These are phyloP conservation scores for Ramaria sp. DNA, from an alignment of 768 basidiomycete genomes.

Conservation along the genomic window DNA sequence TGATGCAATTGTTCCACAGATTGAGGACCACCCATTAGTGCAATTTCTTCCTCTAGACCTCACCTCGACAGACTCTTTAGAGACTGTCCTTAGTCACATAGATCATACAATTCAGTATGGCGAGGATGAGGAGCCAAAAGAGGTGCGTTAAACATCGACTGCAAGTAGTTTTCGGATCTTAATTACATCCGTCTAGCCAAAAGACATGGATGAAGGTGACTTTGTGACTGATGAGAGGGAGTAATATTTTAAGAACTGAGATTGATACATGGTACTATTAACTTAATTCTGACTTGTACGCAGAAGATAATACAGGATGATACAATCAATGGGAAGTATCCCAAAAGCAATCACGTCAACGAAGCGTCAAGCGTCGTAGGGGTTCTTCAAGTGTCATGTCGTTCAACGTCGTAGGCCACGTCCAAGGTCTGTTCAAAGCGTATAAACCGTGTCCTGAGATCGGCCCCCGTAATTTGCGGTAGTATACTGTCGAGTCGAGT, in stretches of 20 bases:
- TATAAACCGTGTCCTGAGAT: constrained; percentile 1
- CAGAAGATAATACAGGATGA: neutral
- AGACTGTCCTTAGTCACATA: constrained; percentile 86
- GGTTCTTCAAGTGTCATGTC: no score
- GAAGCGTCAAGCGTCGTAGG: neutral
- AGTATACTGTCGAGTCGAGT: neutral
- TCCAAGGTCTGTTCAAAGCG: neutral
- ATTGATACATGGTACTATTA: neutral
- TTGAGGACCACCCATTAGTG: constrained; percentile 96
- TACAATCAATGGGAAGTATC: neutral
- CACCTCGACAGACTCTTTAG: constrained; percentile 79
- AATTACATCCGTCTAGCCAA: constrained; percentile 44
- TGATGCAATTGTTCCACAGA: constrained; percentile 37
- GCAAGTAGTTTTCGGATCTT: neutral
- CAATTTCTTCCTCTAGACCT: constrained; percentile 94
- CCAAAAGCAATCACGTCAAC: neutral
- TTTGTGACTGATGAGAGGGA: constrained; percentile 56
- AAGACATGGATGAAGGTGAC: constrained; percentile 88
- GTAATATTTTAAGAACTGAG: constrained; percentile 18
- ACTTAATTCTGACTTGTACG: no score
- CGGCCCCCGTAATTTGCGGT: neutral
- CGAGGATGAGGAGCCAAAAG: constrained; percentile 95
- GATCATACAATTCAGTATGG: constrained; percentile 99
- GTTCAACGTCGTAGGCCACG: neutral
- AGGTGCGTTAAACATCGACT: constrained; percentile 33